A percentile compares a stretch with the other conserved stretches of the same genome.
Conservation (phyloP, 805 yeast genomes). For the Candida dajiaensis region DNA sequence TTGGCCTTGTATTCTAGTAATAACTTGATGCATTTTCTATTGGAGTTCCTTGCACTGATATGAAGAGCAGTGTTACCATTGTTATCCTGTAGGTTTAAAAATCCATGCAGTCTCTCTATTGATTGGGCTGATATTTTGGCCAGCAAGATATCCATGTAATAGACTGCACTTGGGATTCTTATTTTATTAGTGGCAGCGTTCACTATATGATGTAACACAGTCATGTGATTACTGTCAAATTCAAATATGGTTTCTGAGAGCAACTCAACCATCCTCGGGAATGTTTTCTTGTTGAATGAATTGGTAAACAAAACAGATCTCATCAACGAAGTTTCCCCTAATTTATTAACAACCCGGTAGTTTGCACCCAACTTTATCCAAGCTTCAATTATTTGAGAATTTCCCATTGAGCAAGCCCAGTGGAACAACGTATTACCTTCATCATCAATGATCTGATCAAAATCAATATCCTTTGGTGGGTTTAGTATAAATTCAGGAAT, state of each 20-base stretch:
- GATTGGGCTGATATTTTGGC: conserved; percentile 66
- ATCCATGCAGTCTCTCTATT: conserved; percentile 52
- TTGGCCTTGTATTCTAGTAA: conserved; percentile 45
- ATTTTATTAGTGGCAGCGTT: conserved; percentile 58
- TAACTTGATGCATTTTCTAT: conserved; percentile 44
- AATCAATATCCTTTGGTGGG: conserved; percentile 61
- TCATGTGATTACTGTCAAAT: conserved; percentile 65
- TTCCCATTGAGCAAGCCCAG: conserved; percentile 98
- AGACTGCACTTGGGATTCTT: conserved; percentile 72
- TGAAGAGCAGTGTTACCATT: conserved; percentile 80
- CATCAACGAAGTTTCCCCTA: conserved; percentile 85
- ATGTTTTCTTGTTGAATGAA: conserved; percentile 74
- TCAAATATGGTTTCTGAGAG: conserved; percentile 73
- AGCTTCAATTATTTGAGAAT: conserved; percentile 67
- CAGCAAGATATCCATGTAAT: conserved; percentile 72
- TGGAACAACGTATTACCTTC: conserved; percentile 94
- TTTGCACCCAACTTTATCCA: conserved; percentile 73
- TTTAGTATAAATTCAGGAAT: conserved; percentile 62
- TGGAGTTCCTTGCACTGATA: conserved; percentile 57
- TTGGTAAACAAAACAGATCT: conserved; percentile 84
- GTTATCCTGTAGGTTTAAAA: conserved; percentile 60
- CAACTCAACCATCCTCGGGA: conserved; percentile 71
- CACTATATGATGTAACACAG: conserved; percentile 84
- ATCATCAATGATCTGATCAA: conserved; percentile 79
- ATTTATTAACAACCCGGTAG: conserved; percentile 49